These are phyloP conservation scores for Aspergillus fischeri DNA, from an alignment of 2,329 filamentous ascomycete genomes.

Conservation along the genomic window DNA sequence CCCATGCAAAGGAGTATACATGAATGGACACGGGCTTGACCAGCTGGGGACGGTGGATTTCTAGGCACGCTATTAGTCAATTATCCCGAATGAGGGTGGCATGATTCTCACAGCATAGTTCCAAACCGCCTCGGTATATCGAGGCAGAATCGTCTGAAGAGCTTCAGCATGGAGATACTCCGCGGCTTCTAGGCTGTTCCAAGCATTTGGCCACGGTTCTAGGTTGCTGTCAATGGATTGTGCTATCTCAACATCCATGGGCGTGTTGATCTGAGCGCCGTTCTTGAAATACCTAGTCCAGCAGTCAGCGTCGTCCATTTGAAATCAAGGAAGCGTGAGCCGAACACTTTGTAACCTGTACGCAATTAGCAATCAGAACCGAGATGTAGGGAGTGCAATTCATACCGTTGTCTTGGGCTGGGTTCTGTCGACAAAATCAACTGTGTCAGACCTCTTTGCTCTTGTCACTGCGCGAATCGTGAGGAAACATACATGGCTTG, in stretches of 20 bases:
- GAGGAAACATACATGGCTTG: constrained; percentile 49
- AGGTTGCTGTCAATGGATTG: constrained; percentile 53
- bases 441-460: constrained; percentile 4
- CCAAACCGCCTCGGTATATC: constrained; percentile 28
- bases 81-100: neutral
- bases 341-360: constrained; percentile 57
- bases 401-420: constrained; percentile 56
- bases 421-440: constrained; percentile 42
- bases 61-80: constrained; percentile 21
- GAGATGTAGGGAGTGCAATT: neutral
- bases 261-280: constrained; percentile 63
- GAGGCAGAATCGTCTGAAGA: constrained; percentile 25
- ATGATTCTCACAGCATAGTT: constrained; percentile 28
- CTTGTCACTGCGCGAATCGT: neutral
- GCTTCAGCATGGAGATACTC: constrained; percentile 24
- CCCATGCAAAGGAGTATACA: constrained; percentile 43
- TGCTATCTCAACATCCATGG: constrained; percentile 57
- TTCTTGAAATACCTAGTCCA: constrained; percentile 54
- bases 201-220: constrained; percentile 44
- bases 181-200: constrained; percentile 46
- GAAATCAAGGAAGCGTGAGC: neutral
- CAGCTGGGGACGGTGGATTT: constrained; percentile 29
- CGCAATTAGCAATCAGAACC: constrained; percentile 9
- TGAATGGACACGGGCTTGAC: constrained; percentile 28
- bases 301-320: constrained; percentile 17